Conservation (phyloP, 768 basidiomycete genomes). For the Russula compacta region DNA sequence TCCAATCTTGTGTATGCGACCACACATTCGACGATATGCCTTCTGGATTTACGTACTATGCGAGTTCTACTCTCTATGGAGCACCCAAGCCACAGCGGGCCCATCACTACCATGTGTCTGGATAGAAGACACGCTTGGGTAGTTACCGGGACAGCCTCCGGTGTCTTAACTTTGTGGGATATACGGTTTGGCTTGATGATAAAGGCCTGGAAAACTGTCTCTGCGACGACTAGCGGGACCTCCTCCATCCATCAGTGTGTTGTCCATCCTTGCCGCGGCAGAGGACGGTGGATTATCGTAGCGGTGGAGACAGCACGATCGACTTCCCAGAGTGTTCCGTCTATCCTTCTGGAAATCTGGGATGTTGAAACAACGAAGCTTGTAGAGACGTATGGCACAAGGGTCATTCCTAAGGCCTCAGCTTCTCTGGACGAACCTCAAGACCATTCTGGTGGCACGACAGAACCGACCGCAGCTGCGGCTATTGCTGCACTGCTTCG, state of each 20-base stretch:
- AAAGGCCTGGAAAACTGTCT: conserved; percentile 77
- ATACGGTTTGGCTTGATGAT: conserved; percentile 85
- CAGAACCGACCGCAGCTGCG: conserved; percentile 54
- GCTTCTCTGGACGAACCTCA: conserved; percentile 47
- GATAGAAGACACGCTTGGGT: conserved; percentile 85
- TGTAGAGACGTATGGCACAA: conserved; percentile 71
- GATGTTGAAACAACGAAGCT: conserved; percentile 76
- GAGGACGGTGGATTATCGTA: conserved; percentile 86
- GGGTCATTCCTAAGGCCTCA: conserved; percentile 35
- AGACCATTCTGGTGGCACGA: conserved; percentile 42
- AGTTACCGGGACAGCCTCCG: conserved; percentile 77
- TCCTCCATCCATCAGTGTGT: conserved; percentile 63
- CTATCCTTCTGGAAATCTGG: conserved; percentile 75
- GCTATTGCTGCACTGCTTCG: conserved; percentile 80
- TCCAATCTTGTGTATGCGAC: conserved; percentile 85
- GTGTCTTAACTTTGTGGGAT: conserved; percentile 88
- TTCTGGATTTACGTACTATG: conserved; percentile 84
- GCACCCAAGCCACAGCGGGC: conserved; percentile 79
- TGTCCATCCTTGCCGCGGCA: conserved; percentile 80
- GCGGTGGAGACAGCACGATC: conserved; percentile 44
- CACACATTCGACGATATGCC: conserved; percentile 62
- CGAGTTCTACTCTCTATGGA: conserved; percentile 64
- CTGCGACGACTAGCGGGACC: conserved; percentile 40
- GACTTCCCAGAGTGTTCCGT: conserved; percentile 29
- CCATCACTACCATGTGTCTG: conserved; percentile 76